Percentiles rank a stretch among this genome's conserved stretches.
Conservation (phyloP, 176 grass and related monocot species). For the Oropetium thomaeum region DNA sequence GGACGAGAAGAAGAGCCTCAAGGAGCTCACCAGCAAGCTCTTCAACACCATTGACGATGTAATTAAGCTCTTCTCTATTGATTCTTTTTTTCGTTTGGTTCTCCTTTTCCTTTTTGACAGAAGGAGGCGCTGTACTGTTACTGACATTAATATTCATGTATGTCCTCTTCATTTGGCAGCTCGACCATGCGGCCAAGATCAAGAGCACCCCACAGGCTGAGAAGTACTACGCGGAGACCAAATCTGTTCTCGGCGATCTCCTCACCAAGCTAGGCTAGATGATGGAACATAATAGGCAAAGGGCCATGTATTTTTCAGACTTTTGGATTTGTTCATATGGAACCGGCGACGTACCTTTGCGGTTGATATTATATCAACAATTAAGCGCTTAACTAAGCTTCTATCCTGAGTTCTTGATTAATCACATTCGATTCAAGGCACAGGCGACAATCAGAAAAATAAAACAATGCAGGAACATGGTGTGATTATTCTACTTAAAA, state of each 20-base stretch:
- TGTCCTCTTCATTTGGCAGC: constrained; percentile 40
- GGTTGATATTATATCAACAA: constrained; percentile 53
- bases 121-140: background rate
- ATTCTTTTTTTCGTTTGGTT: no score
- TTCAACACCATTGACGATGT: constrained; percentile 73
- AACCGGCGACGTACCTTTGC: constrained; percentile 41
- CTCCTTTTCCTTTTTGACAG: background rate
- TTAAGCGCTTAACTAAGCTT: constrained; percentile 21
- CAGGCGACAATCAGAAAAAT: background rate
- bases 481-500: background rate
- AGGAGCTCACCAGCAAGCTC: constrained; percentile 67
- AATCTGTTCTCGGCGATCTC: constrained; percentile 60
- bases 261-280: constrained; percentile 76
- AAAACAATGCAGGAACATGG: background rate
- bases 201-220: constrained; percentile 79
- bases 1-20: constrained; percentile 88
- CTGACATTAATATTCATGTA: no score
- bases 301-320: constrained; percentile 33
- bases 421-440: constrained; percentile 4
- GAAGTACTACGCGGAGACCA: constrained; percentile 65
- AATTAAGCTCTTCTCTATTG: constrained; percentile 14
- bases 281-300: constrained; percentile 29
- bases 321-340: constrained; percentile 66
- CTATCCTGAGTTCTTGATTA: constrained; percentile 6
- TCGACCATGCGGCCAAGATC: constrained; percentile 95